Conservation (phyloP, 192 early-diverging fungal genomes). For the Spizellomyces punctatus region DNA sequence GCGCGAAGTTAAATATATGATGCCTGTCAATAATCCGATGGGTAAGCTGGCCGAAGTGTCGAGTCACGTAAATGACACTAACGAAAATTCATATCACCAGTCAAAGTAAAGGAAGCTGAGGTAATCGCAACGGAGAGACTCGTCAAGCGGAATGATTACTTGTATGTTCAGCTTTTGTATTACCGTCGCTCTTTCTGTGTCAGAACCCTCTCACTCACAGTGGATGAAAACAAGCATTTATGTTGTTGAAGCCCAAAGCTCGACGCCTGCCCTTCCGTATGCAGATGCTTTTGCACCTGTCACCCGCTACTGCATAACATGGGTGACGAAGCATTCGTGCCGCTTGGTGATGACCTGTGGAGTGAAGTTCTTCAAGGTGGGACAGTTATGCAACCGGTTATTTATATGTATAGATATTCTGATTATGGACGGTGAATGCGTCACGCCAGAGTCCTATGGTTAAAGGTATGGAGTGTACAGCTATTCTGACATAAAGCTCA, state of each 20-base stretch:
- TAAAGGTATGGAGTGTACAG: constrained; percentile 47
- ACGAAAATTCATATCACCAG: constrained; percentile 28
- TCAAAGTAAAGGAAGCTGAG: constrained; percentile 71
- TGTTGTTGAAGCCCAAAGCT: constrained; percentile 45
- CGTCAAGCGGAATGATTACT: constrained; percentile 57
- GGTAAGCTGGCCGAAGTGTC: constrained; percentile 33
- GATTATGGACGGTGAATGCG: no score
- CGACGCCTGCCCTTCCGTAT: constrained; percentile 66
- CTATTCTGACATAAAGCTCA: constrained; percentile 2
- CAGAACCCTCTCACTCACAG: background rate
- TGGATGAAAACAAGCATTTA: constrained; percentile 35
- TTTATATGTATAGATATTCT: background rate
- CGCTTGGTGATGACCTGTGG: constrained; percentile 56
- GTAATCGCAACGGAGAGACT: constrained; percentile 60
- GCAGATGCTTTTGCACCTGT: constrained; percentile 68
- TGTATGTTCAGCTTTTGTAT: constrained; percentile 36
- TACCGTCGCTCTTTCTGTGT: no score
- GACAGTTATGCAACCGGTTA: background rate
- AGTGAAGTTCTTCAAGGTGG: constrained; percentile 62
- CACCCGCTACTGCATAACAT: constrained; percentile 71
- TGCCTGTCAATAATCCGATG: constrained; percentile 76
- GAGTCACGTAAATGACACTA: background rate
- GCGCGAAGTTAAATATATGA: constrained; percentile 59
- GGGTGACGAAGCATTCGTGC: constrained; percentile 50
- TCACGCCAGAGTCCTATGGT: constrained; percentile 59